Evolutionary conservation across 2,329 filamentous ascomycete genomes (phyloP), one percentile per base, ranked within the genome.

Genomic region (Dissoconium aciculare): DNA sequence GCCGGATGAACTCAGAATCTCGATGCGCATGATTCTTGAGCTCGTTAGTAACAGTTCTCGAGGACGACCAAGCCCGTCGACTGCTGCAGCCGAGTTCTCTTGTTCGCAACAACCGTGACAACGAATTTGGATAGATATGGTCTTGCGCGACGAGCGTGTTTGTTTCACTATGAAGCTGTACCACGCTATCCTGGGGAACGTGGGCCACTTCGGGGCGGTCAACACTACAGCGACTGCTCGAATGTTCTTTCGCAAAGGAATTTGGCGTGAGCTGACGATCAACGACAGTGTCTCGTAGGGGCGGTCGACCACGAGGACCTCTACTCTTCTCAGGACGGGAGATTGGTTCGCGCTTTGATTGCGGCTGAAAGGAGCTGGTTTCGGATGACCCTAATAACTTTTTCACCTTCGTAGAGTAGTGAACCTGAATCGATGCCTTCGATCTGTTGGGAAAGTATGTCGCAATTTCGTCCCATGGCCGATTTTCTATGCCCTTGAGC

Each of bases 1-100:
- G 55, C 31, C 54, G 58, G 15, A 52, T 57, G 3, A 55, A 54
- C 4, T 55, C 58, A 11, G 72, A 43, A 1, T 57, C 52, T 14
- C 59, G 50, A 17, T 44, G 45, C 14, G 51, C 50, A 15, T 53
- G 43, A n/a, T 53, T 42, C 26, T 44, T 42, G 4, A 52, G 30
- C 30, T 52, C 45, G 5, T 47, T 38, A 3, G 41, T 15, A 5
- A 42, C 33, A 4, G 31, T 12, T 21, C 29, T 38, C 4, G 33
- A 11, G 6, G 33, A 21, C 2, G 27, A 17, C 43, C 42, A 45
- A n/a, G 40, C 37, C 21, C 43, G 37, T 2, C 35, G 27, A 4
- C 37, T 25, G 11, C 23, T 31, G 10, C 30, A 25, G 5, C 50
- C 50, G 10, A 47, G 28, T 32, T 50, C 48, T 17, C 50, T 43